Evolutionary conservation across 75 land plant genomes (phyloP), one percentile per base, ranked within the genome.

Genomic region (Sequoiadendron giganteum): DNA sequence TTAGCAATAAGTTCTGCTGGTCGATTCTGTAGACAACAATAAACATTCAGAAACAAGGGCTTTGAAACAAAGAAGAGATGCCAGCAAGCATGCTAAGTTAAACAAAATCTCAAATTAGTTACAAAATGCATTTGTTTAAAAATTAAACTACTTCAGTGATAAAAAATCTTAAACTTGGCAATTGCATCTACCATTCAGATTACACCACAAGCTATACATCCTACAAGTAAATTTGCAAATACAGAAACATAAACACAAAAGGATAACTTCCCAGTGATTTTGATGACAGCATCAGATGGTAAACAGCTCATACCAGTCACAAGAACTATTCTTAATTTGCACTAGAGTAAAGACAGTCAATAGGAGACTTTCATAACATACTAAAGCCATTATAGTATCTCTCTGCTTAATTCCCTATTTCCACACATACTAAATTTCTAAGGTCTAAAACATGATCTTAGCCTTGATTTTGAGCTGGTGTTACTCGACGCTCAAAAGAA

Each of bases 1-100:
- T 98, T 98, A 4, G 99, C 99, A 92, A 98, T 97, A 85, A 98
- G 87, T 90, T 98, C 99, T 88, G 99, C 99, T 54, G 99, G 96
- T 45, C 99, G 99, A 87, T 98, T 98, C 99, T 98, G 91, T 81
- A 78, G 81, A 84, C 39, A 70, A 89, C 5, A 6, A 40, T 30
- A 87, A 85, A 47, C 19, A 82, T 82, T 82, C 34, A 82, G 47
- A 47, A 65, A 65, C 70, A 25, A 28, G 13, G 38, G 13, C 13
- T 75, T 34, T 13, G 13, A 34, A 25, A 75, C 38, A 10, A 61
- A 61, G 0, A 75, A 75, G 77, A 3, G 4, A 2, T 75, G 32
- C 77, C 34, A 75, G 11, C 38, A 32, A 34, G 39, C 30, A 28
- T 7, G 13, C 13, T 72, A 30, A 8, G 2, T n/a, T n/a, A 8